Evolutionary conservation across 2,329 filamentous ascomycete species (phyloP).

Genomic region (Scedosporium aurantiacum): DNA sequence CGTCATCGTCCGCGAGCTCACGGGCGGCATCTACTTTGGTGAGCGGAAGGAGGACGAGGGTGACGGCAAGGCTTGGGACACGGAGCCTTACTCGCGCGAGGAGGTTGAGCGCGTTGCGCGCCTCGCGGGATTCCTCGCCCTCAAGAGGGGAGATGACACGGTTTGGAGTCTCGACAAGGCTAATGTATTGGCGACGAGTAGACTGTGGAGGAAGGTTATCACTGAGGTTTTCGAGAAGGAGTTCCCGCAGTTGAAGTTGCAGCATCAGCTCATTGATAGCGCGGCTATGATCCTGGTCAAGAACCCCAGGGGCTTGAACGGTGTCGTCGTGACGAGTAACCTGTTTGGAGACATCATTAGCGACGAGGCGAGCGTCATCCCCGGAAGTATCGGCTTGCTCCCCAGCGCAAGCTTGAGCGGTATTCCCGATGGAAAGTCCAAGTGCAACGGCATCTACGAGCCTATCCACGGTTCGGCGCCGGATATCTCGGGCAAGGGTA

Average conservation of each 20-base stretch:
- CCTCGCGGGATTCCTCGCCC: slow-evolving; percentile 69
- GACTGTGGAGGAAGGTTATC: slow-evolving; percentile 82
- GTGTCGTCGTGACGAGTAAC: slow-evolving; percentile 86
- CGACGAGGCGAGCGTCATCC: slow-evolving; percentile 91
- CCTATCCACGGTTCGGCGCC: slow-evolving; percentile 90
- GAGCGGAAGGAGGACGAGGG: slow-evolving; percentile 73
- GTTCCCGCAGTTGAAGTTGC: slow-evolving; percentile 75
- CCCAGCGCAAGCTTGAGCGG: slow-evolving; percentile 81
- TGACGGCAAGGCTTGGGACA: slow-evolving; percentile 66
- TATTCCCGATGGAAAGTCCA: slow-evolving; percentile 72
- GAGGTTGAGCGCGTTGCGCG: slow-evolving; percentile 86
- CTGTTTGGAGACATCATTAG: slow-evolving; percentile 93
- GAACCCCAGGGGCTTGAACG: slow-evolving; percentile 79
- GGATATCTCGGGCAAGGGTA: slow-evolving; percentile 82
- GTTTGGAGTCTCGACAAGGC: slow-evolving; percentile 92
- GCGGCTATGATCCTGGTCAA: slow-evolving; percentile 98
- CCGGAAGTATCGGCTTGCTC: slow-evolving; percentile 76
- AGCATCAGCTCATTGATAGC: slow-evolving; percentile 87
- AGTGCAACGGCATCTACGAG: slow-evolving; percentile 92
- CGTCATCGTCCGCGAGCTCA: slow-evolving; percentile 84
- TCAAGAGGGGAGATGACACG: slow-evolving; percentile 55
- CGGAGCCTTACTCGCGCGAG: slow-evolving; percentile 69
- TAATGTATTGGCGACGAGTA: slow-evolving; percentile 82
- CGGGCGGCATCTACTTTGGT: slow-evolving; percentile 91
- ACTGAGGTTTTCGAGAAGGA: slow-evolving; percentile 76